Percentiles rank a stretch among this genome's conserved stretches.
These are phyloP conservation scores for Nothophoma quercina DNA, from an alignment of 2,329 filamentous ascomycete species.

Conservation along the genomic window DNA sequence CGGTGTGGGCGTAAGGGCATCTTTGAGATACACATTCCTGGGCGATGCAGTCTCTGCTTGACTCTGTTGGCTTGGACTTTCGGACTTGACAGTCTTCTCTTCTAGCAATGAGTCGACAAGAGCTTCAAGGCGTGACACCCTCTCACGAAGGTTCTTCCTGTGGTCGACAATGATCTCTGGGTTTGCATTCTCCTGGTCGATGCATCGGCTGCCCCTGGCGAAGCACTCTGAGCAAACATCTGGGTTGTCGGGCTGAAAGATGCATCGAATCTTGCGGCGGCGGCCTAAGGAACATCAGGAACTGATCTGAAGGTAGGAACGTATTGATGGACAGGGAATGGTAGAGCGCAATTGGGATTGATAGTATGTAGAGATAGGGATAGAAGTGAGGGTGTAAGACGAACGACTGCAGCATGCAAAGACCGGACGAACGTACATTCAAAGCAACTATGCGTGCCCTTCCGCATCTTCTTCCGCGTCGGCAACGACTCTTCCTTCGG, in stretches of 20 bases:
- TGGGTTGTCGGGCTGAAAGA: slow-evolving; percentile 51
- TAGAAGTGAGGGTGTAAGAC: not conserved
- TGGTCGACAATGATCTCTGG: slow-evolving; percentile 51
- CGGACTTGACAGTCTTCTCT: slow-evolving; percentile 43
- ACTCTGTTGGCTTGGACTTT: slow-evolving; percentile 30
- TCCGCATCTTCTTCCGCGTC: slow-evolving; percentile 53
- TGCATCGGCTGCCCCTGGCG: slow-evolving; percentile 54
- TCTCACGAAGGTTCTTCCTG: slow-evolving; percentile 53
- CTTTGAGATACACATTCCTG: slow-evolving; percentile 32
- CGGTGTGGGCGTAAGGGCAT: slow-evolving; percentile 43
- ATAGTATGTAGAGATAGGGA: slow-evolving; percentile 7
- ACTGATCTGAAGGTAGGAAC: not conserved
- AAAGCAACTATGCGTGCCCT: slow-evolving; percentile 55
- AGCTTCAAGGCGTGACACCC: slow-evolving; percentile 53
- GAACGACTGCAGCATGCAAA: slow-evolving; percentile 6
- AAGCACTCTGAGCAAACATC: slow-evolving; percentile 56
- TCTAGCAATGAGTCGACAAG: slow-evolving; percentile 50
- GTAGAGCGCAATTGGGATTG: slow-evolving; percentile 6
- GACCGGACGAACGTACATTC: slow-evolving; percentile 49
- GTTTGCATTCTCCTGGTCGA: slow-evolving; percentile 55
- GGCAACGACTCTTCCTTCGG: slow-evolving; percentile 47
- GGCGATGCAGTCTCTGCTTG: slow-evolving; percentile 40
- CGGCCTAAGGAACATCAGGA: slow-evolving; percentile 51
- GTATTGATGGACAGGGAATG: not conserved
- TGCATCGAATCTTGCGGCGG: slow-evolving; percentile 60